Percentiles rank a stretch among this genome's conserved stretches.
These are phyloP conservation scores for Sisymbrium irio DNA, from an alignment of 345 rosid genomes.

Conservation along the genomic window DNA sequence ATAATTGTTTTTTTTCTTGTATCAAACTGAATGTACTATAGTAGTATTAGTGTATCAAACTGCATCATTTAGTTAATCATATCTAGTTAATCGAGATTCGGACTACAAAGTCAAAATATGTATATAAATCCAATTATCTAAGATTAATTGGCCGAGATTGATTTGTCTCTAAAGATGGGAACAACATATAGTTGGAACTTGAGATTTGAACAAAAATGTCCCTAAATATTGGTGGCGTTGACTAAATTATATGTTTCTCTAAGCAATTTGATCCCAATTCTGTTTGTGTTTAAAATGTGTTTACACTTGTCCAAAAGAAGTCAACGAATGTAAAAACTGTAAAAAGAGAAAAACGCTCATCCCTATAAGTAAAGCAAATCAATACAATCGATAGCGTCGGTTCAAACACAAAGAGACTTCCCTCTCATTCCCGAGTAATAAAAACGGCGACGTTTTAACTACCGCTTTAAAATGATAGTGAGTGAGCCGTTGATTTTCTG, in stretches of 20 bases:
- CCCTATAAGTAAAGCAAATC: not conserved
- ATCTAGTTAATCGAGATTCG: not conserved
- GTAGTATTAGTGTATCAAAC: not conserved
- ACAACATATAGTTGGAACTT: conserved; percentile 13
- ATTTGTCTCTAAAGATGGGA: conserved; percentile 24
- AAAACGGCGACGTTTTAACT: no score
- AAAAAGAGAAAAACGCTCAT: not conserved
- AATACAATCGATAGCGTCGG: not conserved
- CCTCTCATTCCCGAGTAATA: not conserved
- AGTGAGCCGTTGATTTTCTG: conserved; percentile 1
- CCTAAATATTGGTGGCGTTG: conserved; percentile 15
- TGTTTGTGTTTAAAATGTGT: not conserved
- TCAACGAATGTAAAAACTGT: not conserved
- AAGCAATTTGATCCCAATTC: not conserved
- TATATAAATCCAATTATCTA: not conserved
- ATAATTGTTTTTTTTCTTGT: not conserved
- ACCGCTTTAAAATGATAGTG: no score
- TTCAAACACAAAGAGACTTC: not conserved
- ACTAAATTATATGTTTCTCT: not conserved
- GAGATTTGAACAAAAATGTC: conserved; percentile 9
- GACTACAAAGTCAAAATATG: conserved; percentile 19
- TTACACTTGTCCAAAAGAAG: not conserved
- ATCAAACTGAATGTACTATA: not conserved
- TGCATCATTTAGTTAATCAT: not conserved
- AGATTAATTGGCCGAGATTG: conserved; percentile 9